phyloP scores from a whole-genome alignment of 768 basidiomycete species.

The Amanita phalloides region DNA sequence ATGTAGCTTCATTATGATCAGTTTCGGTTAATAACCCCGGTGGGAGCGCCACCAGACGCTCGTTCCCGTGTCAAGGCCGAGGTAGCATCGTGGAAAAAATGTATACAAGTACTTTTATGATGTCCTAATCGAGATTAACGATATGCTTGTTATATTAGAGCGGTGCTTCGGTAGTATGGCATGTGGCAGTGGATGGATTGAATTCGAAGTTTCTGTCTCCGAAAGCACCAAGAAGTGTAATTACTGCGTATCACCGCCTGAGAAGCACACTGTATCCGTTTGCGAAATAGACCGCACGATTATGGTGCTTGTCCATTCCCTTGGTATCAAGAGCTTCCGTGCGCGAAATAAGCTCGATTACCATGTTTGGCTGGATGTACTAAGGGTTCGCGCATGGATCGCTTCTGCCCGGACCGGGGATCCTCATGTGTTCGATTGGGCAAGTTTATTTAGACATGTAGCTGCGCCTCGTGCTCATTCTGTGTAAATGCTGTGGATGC shows the following conservation, averaged over 20 bases:
- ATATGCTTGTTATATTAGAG: background rate
- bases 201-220: conserved; percentile 19
- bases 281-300: background rate
- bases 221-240: conserved; percentile 1
- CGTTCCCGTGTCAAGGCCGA: conserved; percentile 9
- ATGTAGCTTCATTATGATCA: conserved; percentile 1
- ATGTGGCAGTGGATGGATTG: conserved; percentile 25
- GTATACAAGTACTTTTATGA: background rate
- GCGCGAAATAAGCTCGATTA: conserved; percentile 1
- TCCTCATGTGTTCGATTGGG: conserved; percentile 4
- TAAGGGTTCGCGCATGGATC: conserved; percentile 1
- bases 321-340: conserved; percentile 4
- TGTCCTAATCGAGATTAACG: conserved; percentile 13
- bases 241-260: conserved; percentile 1
- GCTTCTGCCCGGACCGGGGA: conserved; percentile 6
- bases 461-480: background rate
- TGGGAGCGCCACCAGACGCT: conserved; percentile 2
- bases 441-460: background rate
- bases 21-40: background rate
- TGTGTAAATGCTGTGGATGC: background rate
- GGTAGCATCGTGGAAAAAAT: conserved; percentile 7
- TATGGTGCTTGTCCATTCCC: background rate
- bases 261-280: background rate
- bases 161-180: conserved; percentile 11
- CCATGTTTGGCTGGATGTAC: background rate